These are phyloP conservation scores for Ceratocystiopsis sp. DNA, from an alignment of 2,329 filamentous ascomycete genomes.

Conservation along the genomic window DNA sequence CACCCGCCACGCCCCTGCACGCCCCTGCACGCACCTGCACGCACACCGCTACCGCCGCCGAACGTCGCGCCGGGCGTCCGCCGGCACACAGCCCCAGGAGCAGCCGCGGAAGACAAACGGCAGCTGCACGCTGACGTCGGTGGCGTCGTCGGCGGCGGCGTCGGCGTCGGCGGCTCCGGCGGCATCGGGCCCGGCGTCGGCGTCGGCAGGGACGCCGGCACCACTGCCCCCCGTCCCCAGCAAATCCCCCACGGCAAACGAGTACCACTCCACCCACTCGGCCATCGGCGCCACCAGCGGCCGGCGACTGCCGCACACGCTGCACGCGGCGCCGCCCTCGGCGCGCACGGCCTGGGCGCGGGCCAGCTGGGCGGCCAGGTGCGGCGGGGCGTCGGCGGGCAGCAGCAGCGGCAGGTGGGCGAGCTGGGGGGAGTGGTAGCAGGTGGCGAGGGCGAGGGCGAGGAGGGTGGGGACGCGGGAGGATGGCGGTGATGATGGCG, in stretches of 20 bases:
- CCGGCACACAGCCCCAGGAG: conserved; percentile 30
- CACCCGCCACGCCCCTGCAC: too few species aligned
- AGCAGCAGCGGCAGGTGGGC: conserved; percentile 26
- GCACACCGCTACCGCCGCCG: too few species aligned
- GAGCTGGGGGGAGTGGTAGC: conserved; percentile 25
- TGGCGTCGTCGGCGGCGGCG: not conserved
- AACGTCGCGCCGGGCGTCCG: too few species aligned
- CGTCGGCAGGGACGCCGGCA: too few species aligned
- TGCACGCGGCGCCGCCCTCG: conserved; percentile 32
- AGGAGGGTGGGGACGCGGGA: conserved; percentile 29
- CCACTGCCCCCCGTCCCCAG: too few species aligned
- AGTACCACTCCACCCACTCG: conserved; percentile 49
- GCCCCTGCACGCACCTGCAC: not conserved
- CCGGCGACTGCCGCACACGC: conserved; percentile 27
- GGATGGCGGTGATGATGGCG: not conserved
- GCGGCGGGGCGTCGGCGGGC: conserved; percentile 20
- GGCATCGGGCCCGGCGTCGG: conserved; percentile 3
- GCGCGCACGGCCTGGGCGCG: conserved; percentile 24
- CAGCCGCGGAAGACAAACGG: conserved; percentile 32
- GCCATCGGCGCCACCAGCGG: conserved; percentile 31
- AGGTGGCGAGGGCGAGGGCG: conserved; percentile 31
- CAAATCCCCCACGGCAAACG: too few species aligned
- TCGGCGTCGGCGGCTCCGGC: not conserved
- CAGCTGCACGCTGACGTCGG: conserved; percentile 13
- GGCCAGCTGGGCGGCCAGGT: conserved; percentile 24